phyloP scores from a whole-genome alignment of 495 filamentous ascomycete genomes.

The Aspergillus cavernicola region DNA sequence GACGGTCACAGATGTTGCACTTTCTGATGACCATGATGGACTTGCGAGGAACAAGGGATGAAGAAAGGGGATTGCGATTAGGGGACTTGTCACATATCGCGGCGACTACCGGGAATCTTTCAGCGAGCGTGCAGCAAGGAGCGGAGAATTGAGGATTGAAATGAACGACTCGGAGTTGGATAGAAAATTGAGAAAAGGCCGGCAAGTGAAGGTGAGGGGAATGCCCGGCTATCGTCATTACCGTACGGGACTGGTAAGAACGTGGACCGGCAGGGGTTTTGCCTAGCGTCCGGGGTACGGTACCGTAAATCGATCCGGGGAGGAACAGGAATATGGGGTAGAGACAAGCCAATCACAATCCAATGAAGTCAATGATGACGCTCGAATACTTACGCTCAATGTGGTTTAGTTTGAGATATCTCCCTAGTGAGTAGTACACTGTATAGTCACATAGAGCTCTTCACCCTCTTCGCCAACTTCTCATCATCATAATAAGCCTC shows the following conservation, averaged over 20 bases:
- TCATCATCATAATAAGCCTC: constrained; percentile 32
- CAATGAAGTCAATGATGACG: no score
- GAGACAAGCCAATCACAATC: not conserved
- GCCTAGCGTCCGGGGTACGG: not conserved
- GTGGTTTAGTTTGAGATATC: no score
- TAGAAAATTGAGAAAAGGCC: not conserved
- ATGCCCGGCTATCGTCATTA: not conserved
- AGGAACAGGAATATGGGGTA: not conserved
- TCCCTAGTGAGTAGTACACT: no score
- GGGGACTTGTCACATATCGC: constrained; percentile 3
- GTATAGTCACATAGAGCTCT: not conserved
- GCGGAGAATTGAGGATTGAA: constrained; percentile 3
- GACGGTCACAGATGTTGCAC: constrained; percentile 49
- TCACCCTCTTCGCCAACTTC: constrained; percentile 18
- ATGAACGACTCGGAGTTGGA: constrained; percentile 8
- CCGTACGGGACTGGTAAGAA: not conserved
- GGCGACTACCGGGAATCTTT: not conserved
- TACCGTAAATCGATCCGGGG: not conserved
- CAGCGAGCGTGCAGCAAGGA: not conserved
- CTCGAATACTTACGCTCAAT: no score
- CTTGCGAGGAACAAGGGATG: constrained; percentile 10
- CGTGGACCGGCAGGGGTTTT: not conserved
- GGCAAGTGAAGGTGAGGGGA: not conserved
- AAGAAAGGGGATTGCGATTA: not conserved
- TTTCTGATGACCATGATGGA: constrained; percentile 47